A percentile compares a stretch with the other conserved stretches of the same genome.
Evolutionary conservation across 805 yeast genomes (phyloP).

Genomic region (Pichia insulana): DNA sequence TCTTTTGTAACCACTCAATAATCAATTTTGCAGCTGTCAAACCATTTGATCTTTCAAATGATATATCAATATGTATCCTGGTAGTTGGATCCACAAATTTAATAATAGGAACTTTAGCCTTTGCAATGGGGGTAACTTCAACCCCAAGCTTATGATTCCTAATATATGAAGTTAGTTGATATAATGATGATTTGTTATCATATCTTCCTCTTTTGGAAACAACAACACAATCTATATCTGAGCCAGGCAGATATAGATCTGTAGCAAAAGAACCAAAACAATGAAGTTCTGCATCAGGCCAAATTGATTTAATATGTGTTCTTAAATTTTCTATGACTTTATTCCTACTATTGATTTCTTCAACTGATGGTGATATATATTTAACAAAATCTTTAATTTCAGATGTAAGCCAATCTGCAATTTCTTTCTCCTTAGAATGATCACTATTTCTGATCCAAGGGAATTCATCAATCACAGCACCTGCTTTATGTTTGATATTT

Average conservation of each 20-base stretch:
- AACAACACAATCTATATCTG: constrained; percentile 92
- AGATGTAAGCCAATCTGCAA: constrained; percentile 77
- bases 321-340: constrained; percentile 53
- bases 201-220: constrained; percentile 50
- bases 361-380: constrained; percentile 76
- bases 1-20: constrained; percentile 58
- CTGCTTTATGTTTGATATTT: constrained; percentile 20
- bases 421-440: constrained; percentile 66
- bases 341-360: constrained; percentile 63
- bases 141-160: constrained; percentile 54
- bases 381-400: constrained; percentile 80
- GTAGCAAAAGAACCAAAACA: constrained; percentile 96
- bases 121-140: constrained; percentile 75
- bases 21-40: constrained; percentile 74
- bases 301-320: constrained; percentile 40
- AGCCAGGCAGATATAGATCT: constrained; percentile 85
- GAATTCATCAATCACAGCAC: constrained; percentile 29
- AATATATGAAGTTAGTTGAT: constrained; percentile 63
- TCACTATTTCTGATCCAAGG: constrained; percentile 81
- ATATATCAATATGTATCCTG: constrained; percentile 74
- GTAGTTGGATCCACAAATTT: constrained; percentile 73
- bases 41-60: constrained; percentile 82
- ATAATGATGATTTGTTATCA: constrained; percentile 58
- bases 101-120: constrained; percentile 89
- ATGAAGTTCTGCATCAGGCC: constrained; percentile 74